Evolutionary conservation across 805 yeast genomes (phyloP).

Genomic region (Hanseniaspora valbyensis): DNA sequence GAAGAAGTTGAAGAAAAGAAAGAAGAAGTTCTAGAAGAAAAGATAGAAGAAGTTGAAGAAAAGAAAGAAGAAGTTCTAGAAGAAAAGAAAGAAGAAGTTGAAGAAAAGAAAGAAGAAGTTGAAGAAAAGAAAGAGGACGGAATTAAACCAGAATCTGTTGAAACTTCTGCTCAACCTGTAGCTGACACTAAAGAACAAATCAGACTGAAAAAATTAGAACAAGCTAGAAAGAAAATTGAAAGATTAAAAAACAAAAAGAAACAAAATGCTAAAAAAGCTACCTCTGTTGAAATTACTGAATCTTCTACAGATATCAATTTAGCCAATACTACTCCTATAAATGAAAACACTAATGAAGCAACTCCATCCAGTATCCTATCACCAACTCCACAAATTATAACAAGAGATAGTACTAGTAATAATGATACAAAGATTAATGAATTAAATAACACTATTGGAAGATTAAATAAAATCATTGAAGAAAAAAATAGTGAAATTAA

Average conservation of each 20-base stretch:
- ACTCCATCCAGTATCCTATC: constrained; percentile 17
- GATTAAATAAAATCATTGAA: constrained; percentile 28
- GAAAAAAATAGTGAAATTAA: constrained; percentile 31
- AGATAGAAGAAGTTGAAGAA: background rate
- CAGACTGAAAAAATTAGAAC: constrained; percentile 55
- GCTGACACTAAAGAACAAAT: constrained; percentile 25
- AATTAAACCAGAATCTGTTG: background rate
- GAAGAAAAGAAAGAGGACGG: background rate
- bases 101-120: background rate
- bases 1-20: background rate
- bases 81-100: background rate
- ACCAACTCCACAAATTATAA: constrained; percentile 26
- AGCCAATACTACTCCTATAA: background rate
- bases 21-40: background rate
- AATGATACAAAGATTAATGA: constrained; percentile 29
- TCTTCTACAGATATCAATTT: background rate
- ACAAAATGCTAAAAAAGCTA: constrained; percentile 34
- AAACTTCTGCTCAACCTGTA: too few relatives aligned
- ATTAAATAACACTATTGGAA: constrained; percentile 28
- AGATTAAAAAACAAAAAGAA: constrained; percentile 53
- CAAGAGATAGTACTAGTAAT: constrained; percentile 32
- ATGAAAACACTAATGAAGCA: background rate
- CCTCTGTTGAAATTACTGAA: background rate
- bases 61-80: background rate
- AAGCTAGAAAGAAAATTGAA: constrained; percentile 62